Evolutionary conservation across 1,139 yeast genomes (phyloP).

Genomic region (Arxiozyma bovina): DNA sequence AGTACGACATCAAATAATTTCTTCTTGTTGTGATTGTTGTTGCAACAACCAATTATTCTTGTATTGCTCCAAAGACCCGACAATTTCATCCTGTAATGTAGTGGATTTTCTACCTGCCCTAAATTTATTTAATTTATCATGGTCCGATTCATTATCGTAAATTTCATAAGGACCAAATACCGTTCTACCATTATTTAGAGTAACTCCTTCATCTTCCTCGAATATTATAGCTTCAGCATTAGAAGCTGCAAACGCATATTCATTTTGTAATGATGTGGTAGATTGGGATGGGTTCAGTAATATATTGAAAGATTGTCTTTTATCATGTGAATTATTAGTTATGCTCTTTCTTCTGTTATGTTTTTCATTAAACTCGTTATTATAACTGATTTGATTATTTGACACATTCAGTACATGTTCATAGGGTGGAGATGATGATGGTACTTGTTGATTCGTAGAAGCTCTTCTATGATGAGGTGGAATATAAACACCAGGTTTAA

Average conservation of each 20-base stretch:
- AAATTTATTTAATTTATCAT: slow-evolving; percentile 4
- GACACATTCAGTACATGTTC: slow-evolving; percentile 22
- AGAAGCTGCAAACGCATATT: slow-evolving; percentile 25
- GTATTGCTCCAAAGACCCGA: slow-evolving; percentile 31
- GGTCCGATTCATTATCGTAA: slow-evolving; percentile 11
- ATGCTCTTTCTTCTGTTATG: not conserved
- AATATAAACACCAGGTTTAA: slow-evolving; percentile 32
- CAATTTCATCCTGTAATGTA: slow-evolving; percentile 26
- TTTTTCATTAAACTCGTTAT: not conserved
- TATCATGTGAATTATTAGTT: not conserved
- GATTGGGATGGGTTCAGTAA: slow-evolving; percentile 17
- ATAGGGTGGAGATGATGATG: slow-evolving; percentile 8
- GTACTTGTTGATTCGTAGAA: slow-evolving; percentile 9
- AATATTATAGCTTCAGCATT: slow-evolving; percentile 26
- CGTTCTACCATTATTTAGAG: slow-evolving; percentile 14
- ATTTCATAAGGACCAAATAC: slow-evolving; percentile 27
- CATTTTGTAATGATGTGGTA: slow-evolving; percentile 25
- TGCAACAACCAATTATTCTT: slow-evolving; percentile 31
- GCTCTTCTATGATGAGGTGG: slow-evolving; percentile 44
- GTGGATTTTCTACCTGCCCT: slow-evolving; percentile 24
- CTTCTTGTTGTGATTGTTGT: slow-evolving; percentile 26
- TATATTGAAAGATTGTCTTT: slow-evolving; percentile 2
- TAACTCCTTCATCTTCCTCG: slow-evolving; percentile 24
- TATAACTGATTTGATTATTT: slow-evolving; percentile 17
- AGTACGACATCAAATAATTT: not conserved